phyloP scores from a whole-genome alignment of 2,329 filamentous ascomycete species.

The Aspergillus puulaauensis region DNA sequence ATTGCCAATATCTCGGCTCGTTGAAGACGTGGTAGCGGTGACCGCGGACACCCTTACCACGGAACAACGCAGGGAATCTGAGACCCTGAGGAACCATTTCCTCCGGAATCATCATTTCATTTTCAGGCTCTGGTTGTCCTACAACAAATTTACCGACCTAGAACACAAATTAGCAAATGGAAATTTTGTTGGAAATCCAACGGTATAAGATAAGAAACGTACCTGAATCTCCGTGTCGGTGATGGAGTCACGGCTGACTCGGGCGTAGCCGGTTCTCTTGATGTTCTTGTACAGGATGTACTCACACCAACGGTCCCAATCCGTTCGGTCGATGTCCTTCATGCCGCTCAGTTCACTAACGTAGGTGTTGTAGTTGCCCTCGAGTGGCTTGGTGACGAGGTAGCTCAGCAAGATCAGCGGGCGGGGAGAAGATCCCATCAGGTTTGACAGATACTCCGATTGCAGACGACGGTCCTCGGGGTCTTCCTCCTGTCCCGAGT shows the following conservation, averaged over 20 bases:
- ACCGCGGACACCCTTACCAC: slow-evolving; percentile 79
- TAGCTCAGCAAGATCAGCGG: slow-evolving; percentile 87
- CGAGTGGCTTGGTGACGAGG: slow-evolving; percentile 81
- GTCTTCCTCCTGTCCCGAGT: slow-evolving; percentile 97
- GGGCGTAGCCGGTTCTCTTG: slow-evolving; percentile 81
- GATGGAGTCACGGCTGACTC: slow-evolving; percentile 84
- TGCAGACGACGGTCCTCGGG: slow-evolving; percentile 86
- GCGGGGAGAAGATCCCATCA: slow-evolving; percentile 80
- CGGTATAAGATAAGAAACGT: slow-evolving; percentile 24
- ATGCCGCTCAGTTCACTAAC: slow-evolving; percentile 84
- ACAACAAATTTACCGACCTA: slow-evolving; percentile 88
- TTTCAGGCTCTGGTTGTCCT: slow-evolving; percentile 65
- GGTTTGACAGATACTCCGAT: slow-evolving; percentile 76
- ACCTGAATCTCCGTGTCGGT: slow-evolving; percentile 96
- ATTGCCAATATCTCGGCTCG: slow-evolving; percentile 71
- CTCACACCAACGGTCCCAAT: slow-evolving; percentile 99
- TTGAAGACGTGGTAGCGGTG: slow-evolving; percentile 95
- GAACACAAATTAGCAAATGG: slow-evolving; percentile 15
- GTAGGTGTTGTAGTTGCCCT: slow-evolving; percentile 97
- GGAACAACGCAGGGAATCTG: slow-evolving; percentile 82
- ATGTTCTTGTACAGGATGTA: slow-evolving; percentile 95
- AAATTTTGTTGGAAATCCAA: not conserved
- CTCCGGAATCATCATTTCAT: slow-evolving; percentile 68
- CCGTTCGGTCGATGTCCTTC: slow-evolving; percentile 87
- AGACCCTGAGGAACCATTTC: slow-evolving; percentile 71